phyloP scores from a whole-genome alignment of 768 basidiomycete species.

The Psilocybe subaeruginosa region DNA sequence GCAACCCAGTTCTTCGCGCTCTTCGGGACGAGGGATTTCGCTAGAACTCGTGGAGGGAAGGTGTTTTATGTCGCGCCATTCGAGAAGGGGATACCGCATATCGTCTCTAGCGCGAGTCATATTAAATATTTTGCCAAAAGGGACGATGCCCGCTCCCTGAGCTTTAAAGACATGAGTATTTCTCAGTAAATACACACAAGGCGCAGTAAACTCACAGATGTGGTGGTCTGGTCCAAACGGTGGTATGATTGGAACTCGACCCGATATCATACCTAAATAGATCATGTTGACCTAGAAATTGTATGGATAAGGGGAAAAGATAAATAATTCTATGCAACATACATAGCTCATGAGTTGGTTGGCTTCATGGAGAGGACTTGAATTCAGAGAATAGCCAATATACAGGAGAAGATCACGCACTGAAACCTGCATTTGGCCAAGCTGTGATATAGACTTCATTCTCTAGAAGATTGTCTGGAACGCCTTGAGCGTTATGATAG shows the following conservation, averaged over 20 bases:
- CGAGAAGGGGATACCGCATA: slow-evolving; percentile 42
- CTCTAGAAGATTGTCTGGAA: slow-evolving; percentile 34
- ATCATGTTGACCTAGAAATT: slow-evolving; percentile 46
- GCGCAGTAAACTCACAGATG: slow-evolving; percentile 30
- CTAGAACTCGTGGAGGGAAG: slow-evolving; percentile 24
- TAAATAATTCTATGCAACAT: slow-evolving; percentile 9
- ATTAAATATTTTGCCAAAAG: slow-evolving; percentile 48
- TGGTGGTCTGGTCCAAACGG: slow-evolving; percentile 48
- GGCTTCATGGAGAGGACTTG: slow-evolving; percentile 21
- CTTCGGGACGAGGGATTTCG: slow-evolving; percentile 13
- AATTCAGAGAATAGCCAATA: neutral
- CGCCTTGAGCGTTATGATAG: neutral
- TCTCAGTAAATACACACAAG: neutral
- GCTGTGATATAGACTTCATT: slow-evolving; percentile 58
- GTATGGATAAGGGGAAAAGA: neutral
- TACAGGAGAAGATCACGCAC: slow-evolving; percentile 27
- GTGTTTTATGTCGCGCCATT: slow-evolving; percentile 52
- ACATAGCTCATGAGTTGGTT: slow-evolving; percentile 40
- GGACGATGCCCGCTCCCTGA: slow-evolving; percentile 29
- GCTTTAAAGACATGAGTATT: slow-evolving; percentile 23
- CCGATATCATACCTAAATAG: slow-evolving; percentile 46
- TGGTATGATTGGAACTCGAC: slow-evolving; percentile 50
- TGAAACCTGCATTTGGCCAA: slow-evolving; percentile 61
- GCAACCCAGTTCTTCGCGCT: slow-evolving; percentile 31
- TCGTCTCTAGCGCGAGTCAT: slow-evolving; percentile 35